Evolutionary conservation across 23 red algal species (phyloP), one percentile per base, ranked within the genome.

Genomic region (Cyanidiococcus yangmingshanensis): DNA sequence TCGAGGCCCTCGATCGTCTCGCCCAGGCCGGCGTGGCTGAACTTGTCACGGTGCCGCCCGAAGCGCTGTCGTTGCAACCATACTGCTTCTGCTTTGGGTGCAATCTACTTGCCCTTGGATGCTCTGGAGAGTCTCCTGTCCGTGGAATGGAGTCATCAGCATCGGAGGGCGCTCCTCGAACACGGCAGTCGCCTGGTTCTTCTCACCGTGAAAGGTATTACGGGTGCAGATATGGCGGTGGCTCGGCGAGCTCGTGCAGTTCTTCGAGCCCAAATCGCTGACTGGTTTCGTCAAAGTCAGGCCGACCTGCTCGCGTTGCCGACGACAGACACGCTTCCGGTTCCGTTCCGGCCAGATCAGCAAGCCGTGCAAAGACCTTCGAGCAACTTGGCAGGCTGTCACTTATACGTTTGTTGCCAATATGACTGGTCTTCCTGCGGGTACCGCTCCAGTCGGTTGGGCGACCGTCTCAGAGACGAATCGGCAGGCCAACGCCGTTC

Each of bases 381-480:
- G 18, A 31, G 37, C 74, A 17, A 74, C 76, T 50, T 77, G 40
- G 30, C 37, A 1, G 34, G 40, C 75, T 33, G 75, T 84, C 68
- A 50, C 57, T 37, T 84, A 84, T 41, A 77, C 75, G n/a, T 76
- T 84, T 36, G 41, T 57, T 30, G 82, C 30, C 40, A 84, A 84
- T 39, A 38, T 77, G 21, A 58, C 74, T 36, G 82, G 82, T 34
- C 37, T 84, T 40, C 82, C 82, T 24, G 82, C 74, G n/a, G 67
- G 57, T 7, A 68, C 67, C 2, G 57, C 67, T 17, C 80, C 80
- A 33, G 67, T 83, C 21, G 67, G 74, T 2, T 39, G 30, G 12
- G 45, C 21, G 45, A 7, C 45, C 45, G 7, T 21, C 21, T 7
- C 45, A 7, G 45, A 54, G 12, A 21, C 45, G 21, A 7, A 54